These are phyloP conservation scores for Rhodamnia argentea DNA, from an alignment of 345 rosid species.

Conservation along the genomic window DNA sequence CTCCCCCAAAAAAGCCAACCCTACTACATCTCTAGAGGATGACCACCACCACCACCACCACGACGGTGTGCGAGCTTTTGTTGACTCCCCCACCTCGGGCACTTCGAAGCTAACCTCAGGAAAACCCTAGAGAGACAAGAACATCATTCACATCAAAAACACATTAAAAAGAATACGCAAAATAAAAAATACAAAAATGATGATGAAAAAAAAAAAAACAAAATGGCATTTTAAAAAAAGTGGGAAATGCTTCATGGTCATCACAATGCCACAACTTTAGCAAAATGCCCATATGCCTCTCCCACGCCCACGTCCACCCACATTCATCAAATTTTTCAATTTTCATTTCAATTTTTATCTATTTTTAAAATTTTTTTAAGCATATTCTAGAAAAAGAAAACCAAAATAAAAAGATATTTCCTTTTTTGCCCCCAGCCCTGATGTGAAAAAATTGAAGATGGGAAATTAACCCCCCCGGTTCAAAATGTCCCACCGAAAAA, in stretches of 20 bases:
- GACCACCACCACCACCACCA: not conserved
- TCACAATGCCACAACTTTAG: not conserved
- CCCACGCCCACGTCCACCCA: not conserved
- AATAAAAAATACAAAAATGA: not conserved
- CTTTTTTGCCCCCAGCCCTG: not conserved
- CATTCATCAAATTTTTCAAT: not conserved
- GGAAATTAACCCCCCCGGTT: too few species aligned
- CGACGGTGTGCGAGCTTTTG: not conserved
- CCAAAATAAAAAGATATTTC: not conserved
- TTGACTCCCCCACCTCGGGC: not conserved
- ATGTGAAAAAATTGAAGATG: not conserved
- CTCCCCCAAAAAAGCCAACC: not conserved
- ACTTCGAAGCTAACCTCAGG: not conserved
- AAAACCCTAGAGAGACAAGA: not conserved
- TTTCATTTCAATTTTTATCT: too few species aligned
- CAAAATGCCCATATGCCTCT: not conserved
- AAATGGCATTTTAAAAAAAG: too few species aligned
- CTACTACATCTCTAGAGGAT: not conserved
- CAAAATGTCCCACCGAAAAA: not conserved
- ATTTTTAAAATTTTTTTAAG: not conserved
- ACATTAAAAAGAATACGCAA: too few species aligned
- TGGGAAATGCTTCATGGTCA: not conserved
- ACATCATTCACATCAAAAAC: not conserved
- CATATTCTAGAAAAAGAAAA: not conserved
- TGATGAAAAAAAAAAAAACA: not conserved